These are phyloP conservation scores for Plasmodium sp. DNA, from an alignment of 169 alveolate species.

Conservation along the genomic window DNA sequence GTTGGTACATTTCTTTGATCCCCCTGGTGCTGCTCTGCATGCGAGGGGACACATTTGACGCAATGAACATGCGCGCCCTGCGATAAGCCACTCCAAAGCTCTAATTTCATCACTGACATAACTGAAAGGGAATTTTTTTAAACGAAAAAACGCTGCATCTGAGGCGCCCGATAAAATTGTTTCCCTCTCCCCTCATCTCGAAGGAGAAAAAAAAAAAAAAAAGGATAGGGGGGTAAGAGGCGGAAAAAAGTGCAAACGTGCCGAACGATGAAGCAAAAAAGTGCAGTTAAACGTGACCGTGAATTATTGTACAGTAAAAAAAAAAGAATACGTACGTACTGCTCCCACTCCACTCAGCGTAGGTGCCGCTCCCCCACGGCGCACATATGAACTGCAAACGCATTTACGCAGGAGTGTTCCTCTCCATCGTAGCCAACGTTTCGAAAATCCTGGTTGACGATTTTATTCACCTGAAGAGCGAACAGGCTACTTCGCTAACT, in stretches of 20 bases:
- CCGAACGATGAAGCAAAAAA: neutral
- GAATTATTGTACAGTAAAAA: neutral
- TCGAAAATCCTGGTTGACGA: conserved; percentile 2
- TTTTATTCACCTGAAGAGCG: neutral
- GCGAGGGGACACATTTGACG: neutral
- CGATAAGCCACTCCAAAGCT: neutral
- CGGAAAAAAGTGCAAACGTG: neutral
- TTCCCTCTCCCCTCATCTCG: neutral
- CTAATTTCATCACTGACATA: neutral
- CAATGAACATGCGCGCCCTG: neutral
- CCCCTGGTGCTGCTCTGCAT: neutral
- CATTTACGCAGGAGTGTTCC: conserved; percentile 2
- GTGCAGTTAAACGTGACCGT: neutral
- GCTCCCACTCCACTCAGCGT: neutral
- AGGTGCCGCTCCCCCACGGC: neutral
- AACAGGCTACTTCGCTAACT: neutral
- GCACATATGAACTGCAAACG: conserved; percentile 11
- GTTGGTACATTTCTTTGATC: neutral
- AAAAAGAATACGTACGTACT: neutral
- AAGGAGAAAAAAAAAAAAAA: neutral
- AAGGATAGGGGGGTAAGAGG: neutral
- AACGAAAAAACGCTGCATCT: neutral
- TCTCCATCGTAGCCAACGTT: neutral
- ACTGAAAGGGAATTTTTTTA: neutral
- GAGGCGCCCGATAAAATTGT: neutral